Conservation (phyloP, 805 yeast species). For the Zygosaccharomyces gambellarensis region DNA sequence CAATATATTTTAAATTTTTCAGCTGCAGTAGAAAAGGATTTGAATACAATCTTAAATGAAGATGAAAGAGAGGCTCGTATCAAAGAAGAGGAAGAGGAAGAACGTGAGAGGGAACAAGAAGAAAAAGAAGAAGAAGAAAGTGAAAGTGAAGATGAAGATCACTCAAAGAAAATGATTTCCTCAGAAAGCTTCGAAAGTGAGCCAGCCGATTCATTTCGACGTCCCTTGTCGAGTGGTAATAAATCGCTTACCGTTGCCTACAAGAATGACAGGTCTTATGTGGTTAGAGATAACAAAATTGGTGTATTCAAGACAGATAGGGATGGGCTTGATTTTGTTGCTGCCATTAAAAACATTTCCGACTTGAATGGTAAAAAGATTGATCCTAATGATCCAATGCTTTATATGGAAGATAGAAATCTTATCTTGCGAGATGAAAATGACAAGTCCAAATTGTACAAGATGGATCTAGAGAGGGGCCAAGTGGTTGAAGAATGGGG, state of each 20-base stretch:
- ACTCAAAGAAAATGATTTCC: slow-evolving; percentile 20
- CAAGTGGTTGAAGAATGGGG: slow-evolving; percentile 84
- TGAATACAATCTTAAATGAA: slow-evolving; percentile 29
- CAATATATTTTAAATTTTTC: slow-evolving; percentile 57
- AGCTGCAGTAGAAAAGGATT: slow-evolving; percentile 38
- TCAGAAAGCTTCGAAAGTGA: slow-evolving; percentile 20
- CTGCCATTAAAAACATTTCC: slow-evolving; percentile 61
- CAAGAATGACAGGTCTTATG: slow-evolving; percentile 67
- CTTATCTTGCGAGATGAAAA: slow-evolving; percentile 59
- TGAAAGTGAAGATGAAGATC: slow-evolving; percentile 32
- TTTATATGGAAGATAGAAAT: slow-evolving; percentile 67
- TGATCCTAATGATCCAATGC: slow-evolving; percentile 63
- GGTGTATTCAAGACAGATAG: slow-evolving; percentile 71
- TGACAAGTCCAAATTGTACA: slow-evolving; percentile 46
- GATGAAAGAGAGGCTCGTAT: slow-evolving; percentile 14
- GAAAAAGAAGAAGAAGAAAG: slow-evolving; percentile 36
- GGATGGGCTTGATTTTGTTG: slow-evolving; percentile 47
- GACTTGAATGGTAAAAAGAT: slow-evolving; percentile 47
- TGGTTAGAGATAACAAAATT: slow-evolving; percentile 69
- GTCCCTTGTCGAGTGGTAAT: slow-evolving; percentile 40
- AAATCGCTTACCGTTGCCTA: slow-evolving; percentile 66
- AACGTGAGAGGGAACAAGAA: slow-evolving; percentile 34
- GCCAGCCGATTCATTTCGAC: slow-evolving; percentile 9
- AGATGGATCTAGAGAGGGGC: slow-evolving; percentile 78
- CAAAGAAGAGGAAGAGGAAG: slow-evolving; percentile 23